These are phyloP conservation scores for Caloboletus inedulis DNA, from an alignment of 1,284 basidiomycete species.

Conservation along the genomic window DNA sequence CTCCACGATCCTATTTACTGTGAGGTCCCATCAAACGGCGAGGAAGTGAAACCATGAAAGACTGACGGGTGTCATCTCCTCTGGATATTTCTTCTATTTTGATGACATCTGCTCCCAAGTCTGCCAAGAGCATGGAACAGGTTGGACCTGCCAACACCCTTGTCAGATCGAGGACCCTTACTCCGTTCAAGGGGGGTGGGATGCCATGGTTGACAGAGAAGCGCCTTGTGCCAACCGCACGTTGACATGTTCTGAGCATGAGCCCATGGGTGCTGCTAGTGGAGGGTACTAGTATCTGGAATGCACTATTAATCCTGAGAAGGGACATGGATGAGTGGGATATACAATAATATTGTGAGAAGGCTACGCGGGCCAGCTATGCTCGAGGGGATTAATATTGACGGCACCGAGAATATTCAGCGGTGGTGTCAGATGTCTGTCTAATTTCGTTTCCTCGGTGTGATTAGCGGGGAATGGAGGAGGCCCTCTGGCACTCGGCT, in stretches of 20 bases:
- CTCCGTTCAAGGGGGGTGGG: slow-evolving; percentile 73
- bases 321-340: slow-evolving; percentile 6
- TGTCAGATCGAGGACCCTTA: slow-evolving; percentile 84
- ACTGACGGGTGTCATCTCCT: slow-evolving; percentile 88
- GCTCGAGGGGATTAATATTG: neutral
- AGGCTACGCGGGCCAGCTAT: neutral
- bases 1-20: slow-evolving; percentile 64
- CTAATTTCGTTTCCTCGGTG: slow-evolving; percentile 4
- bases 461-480: slow-evolving; percentile 9
- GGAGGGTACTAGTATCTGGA: neutral
- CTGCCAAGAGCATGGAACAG: slow-evolving; percentile 85
- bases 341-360: neutral
- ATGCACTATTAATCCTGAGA: slow-evolving; percentile 1
- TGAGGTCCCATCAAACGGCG: slow-evolving; percentile 11
- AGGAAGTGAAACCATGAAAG: slow-evolving; percentile 10
- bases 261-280: neutral
- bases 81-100: slow-evolving; percentile 79
- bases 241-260: slow-evolving; percentile 1
- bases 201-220: slow-evolving; percentile 44
- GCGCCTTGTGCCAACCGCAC: slow-evolving; percentile 7
- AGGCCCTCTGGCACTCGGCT: slow-evolving; percentile 18
- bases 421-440: slow-evolving; percentile 26
- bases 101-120: slow-evolving; percentile 89
- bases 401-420: slow-evolving; percentile 13
- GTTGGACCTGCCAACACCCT: slow-evolving; percentile 89